Base-by-base conservation (phyloP, 2,329 filamentous ascomycete genomes). In the Fusarium foetens region DNA sequence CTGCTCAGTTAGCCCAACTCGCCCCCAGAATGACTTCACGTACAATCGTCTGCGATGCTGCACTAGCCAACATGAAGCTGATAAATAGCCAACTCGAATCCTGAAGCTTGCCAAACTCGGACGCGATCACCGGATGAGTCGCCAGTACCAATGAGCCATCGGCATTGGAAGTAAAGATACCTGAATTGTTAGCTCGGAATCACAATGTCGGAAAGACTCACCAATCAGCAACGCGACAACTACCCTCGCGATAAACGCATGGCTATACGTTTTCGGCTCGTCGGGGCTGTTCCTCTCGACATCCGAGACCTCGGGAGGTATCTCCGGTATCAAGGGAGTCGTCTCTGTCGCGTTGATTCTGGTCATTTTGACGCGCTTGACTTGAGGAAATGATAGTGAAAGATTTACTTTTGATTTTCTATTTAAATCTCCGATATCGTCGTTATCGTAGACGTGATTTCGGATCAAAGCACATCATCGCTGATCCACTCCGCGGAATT, bases 121-220 rank as follows among this genome's bases (percentile, higher is more conserved):
- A 91, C 0, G 88, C 86, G 58, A 91, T 90, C 7, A 83, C 83
- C 2, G 88, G 87, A 64, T 92, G 89, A 0, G 91, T 92, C 0
- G 92, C 91, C 36, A 94, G 81, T 0, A 94, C 86, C 0, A 94
- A 81, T 3, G 89, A 91, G 1, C 83, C 81, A 75, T 94, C 92
- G 21, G 88, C 87, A 60, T 91, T 90, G 11, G 88, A 87, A 17
- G 92, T 87, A 72, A 94, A 93, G 19, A 91, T 36, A 5, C 49
- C 49, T 53, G 9, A 0, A 9, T 5, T 6, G 3, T 53, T 3
- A 53, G 49, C 19, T n/a, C 27, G 2, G 7, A 0, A 2, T 17
- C 8, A 0, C 9, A 9, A 21, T 8, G 1, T 1, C 5, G 6
- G 0, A 3, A 2, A 2, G 1, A 27, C 49, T 1, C 4, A 53